phyloP scores from a whole-genome alignment of 257 asterid species.

The Lithospermum erythrorhizon region DNA sequence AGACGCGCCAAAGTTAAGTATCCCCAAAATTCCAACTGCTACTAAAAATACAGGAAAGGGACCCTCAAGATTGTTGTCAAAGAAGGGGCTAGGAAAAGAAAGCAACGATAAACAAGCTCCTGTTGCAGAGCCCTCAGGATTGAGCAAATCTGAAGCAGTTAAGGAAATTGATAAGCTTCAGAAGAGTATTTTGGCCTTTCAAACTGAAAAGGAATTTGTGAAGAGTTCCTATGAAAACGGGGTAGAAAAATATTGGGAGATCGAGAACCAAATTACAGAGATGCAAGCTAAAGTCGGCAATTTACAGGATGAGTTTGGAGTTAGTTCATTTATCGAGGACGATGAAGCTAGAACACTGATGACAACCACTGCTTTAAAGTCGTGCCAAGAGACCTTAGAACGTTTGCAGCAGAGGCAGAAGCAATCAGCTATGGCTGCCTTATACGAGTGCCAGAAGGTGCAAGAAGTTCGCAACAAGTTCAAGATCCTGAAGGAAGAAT shows the following conservation, averaged over 20 bases:
- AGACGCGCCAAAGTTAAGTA: constrained; percentile 19
- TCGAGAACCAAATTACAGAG: constrained; percentile 26
- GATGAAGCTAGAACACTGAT: constrained; percentile 35
- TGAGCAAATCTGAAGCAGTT: constrained; percentile 29
- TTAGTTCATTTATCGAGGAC: constrained; percentile 34
- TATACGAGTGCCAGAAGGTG: constrained; percentile 18
- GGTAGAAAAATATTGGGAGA: constrained; percentile 28
- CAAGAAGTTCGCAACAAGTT: constrained; percentile 24
- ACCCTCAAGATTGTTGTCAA: constrained; percentile 37
- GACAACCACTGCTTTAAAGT: constrained; percentile 33
- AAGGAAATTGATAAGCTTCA: constrained; percentile 31
- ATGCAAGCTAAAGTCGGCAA: constrained; percentile 28
- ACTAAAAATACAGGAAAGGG: constrained; percentile 12
- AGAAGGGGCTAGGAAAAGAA: constrained; percentile 22
- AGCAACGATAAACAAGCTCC: constrained; percentile 10
- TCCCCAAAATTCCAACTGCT: constrained; percentile 15
- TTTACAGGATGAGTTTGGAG: constrained; percentile 43
- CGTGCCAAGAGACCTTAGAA: constrained; percentile 30
- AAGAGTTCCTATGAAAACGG: constrained; percentile 31
- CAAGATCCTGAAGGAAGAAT: constrained; percentile 17
- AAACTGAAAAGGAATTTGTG: constrained; percentile 35
- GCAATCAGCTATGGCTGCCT: constrained; percentile 19
- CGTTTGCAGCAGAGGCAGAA: constrained; percentile 22
- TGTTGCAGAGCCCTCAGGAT: constrained; percentile 19
- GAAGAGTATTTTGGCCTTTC: constrained; percentile 34